Conservation (phyloP, 345 rosid species). For the Corymbia maculata region DNA sequence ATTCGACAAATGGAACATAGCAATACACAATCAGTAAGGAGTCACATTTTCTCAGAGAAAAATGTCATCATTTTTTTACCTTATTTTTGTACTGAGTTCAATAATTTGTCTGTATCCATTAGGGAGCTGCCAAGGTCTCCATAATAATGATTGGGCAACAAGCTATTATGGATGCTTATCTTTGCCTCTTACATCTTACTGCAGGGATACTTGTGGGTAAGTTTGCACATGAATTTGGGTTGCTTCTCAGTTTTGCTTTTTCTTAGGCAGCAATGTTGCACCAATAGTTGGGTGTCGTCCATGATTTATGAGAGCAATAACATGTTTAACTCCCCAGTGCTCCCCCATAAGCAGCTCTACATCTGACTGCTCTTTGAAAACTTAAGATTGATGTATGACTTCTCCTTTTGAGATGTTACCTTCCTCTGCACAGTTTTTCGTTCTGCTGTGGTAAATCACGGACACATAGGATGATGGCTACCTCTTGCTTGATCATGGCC, state of each 20-base stretch:
- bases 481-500: neutral
- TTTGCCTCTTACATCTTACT: slow-evolving; percentile 92
- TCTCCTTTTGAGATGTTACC: neutral
- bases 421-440: neutral
- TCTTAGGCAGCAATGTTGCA: neutral
- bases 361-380: neutral
- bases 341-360: neutral
- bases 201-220: slow-evolving; percentile 95
- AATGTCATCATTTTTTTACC: neutral
- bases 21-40: slow-evolving; percentile 91
- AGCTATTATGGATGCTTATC: slow-evolving; percentile 97
- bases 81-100: neutral
- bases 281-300: neutral
- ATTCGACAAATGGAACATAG: slow-evolving; percentile 97
- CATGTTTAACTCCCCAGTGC: neutral
- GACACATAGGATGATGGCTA: neutral
- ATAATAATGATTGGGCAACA: slow-evolving; percentile 94
- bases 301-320: neutral
- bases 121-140: slow-evolving; percentile 99
- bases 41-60: neutral
- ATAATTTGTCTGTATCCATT: neutral
- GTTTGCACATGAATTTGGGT: neutral
- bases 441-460: slow-evolving; percentile 1
- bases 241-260: neutral
- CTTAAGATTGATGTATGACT: neutral